Base-by-base conservation (phyloP, 257 asterid genomes). In the Solanum lycopersicoides region DNA sequence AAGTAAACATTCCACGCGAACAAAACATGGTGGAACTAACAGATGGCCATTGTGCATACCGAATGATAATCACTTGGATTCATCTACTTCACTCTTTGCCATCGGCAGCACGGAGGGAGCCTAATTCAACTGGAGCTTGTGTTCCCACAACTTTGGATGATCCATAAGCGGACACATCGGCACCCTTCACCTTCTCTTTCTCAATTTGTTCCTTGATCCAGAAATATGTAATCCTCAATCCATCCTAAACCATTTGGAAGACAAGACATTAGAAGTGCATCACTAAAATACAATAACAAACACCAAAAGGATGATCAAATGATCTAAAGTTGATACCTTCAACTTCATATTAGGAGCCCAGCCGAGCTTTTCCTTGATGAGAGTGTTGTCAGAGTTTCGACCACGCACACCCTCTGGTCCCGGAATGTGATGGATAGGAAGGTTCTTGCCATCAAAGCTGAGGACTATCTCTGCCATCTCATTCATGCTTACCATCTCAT, bases 401-500 rank as follows among this genome's bases (percentile, higher is more conserved):
- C 98, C 98, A 50, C 98, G 98, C 3, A 96, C 98, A 23, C 98
- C 98, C 88, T 96, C 98, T 9, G 98, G 98, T 44, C 98, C 98
- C 0, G 98, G 98, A 89, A 96, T 95, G 90, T 95, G 98, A 21
- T 95, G 94, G 85, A 96, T 94, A 0, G 98, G 98, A 34, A 94
- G 93, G 82, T 92, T 93, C 95, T 96, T 96, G 68, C 92, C 75
- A 80, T 95, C 98, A 32, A 96, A 96, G 92, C 98, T 90, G 59
- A 91, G 93, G 56, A 96, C 95, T 47, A 96, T 96, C 93, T 94
- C 98, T 13, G 98, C 98, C 98, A 96, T 96, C 90, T 94, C 98
- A 65, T 95, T 95, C 98, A 95, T 95, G 95, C 98, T 95, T 23
- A 95, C 98, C 98, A 94, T 94, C 89, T 96, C 98, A 85, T 96